Evolutionary conservation across 2,329 filamentous ascomycete genomes (phyloP), one percentile per base, ranked within the genome.

Genomic region (Aspergillus fructus): DNA sequence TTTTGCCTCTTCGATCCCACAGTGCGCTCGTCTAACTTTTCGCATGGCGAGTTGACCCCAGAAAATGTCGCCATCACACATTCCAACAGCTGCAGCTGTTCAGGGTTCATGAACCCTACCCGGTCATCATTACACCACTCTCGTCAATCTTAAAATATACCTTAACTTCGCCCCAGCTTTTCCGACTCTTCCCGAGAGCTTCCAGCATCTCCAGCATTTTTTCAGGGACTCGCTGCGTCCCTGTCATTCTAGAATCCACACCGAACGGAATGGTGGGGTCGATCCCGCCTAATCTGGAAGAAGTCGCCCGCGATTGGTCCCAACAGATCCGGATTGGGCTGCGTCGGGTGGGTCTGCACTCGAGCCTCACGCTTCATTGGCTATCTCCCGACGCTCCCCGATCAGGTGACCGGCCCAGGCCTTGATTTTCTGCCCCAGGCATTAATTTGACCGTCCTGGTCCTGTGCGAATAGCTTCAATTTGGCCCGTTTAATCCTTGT

Each of bases 381-480:
- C 17, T 17, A 5, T n/a, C 34, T 37, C 40, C 34, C 19, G 23
- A 37, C 15, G 9, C 37, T 6, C 7, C 9, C 9, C 34, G 5
- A 9, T 40, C 48, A 41, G 37, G 27, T 50, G 48, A 50, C 19
- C 30, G 8, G 46, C 6, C 34, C 13, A 9, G 46, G 15, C 47
- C 37, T 12, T 19, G 6, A 4, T 6, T 7, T n/a, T 0, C 15
- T 48, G 27, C 45, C 33, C 19, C 46, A 49, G 33, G 33, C 33
- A 37, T 2, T 6, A 5, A 37, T 3, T 0, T 13, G 11, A 17
- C 34, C 4, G n/a, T 24, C 19, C 12, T 19, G 21, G 48, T 40
- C 48, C 48, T 40, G 48, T 41, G 48, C 34, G 34, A 50, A 50
- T 50, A 50, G 34, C 48, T 50, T 50, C 48, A 50, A 27, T 41